Evolutionary conservation across 768 basidiomycete species (phyloP), one percentile per base, ranked within the genome.

Genomic region (Amanita subjunquillea): DNA sequence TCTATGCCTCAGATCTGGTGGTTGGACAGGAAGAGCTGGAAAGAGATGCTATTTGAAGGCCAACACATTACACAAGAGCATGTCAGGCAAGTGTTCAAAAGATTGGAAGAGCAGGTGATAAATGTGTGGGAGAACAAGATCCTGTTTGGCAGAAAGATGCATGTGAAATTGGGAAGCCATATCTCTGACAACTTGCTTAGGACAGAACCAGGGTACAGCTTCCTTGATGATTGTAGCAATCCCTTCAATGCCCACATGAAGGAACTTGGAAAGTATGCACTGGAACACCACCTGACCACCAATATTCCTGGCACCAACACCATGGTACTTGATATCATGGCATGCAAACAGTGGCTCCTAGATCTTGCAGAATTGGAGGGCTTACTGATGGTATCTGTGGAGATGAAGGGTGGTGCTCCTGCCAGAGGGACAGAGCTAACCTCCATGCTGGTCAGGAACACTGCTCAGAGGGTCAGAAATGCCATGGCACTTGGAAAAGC

Each of bases 61-160:
- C 39, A 57, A 5, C 45, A 40, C 2, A 51, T 63, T 12, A 37
- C 51, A 3, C 46, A 59, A 6, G 5, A 5, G 1, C 39, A 57
- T 4, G 29, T 61, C 4, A 42, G 27, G 2, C 20, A 48, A 13
- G 55, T 63, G 29, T 44, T 59, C 23, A 13, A 42, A 0, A 10
- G 8, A 9, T 25, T 56, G 0, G 61, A 63, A 45, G 34, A 45
- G 8, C 22, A 47, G 12, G 43, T 59, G 6, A 40, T 55, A 5
- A 22, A 53, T 1, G 1, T 61, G 1, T 62, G 61, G 59, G 56
- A 66, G 8, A 36, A 59, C 0, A 50, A 58, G 2, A 47, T 69
- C 0, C 5, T 65, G 3, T 7, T 58, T 0, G 57, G 57, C 0
- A 30, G 60, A 0, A 12, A 34, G 0, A 10, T 67, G 0, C 25